These are phyloP conservation scores for Sclerotinia borealis DNA, from an alignment of 2,329 filamentous ascomycete species.

Conservation along the genomic window DNA sequence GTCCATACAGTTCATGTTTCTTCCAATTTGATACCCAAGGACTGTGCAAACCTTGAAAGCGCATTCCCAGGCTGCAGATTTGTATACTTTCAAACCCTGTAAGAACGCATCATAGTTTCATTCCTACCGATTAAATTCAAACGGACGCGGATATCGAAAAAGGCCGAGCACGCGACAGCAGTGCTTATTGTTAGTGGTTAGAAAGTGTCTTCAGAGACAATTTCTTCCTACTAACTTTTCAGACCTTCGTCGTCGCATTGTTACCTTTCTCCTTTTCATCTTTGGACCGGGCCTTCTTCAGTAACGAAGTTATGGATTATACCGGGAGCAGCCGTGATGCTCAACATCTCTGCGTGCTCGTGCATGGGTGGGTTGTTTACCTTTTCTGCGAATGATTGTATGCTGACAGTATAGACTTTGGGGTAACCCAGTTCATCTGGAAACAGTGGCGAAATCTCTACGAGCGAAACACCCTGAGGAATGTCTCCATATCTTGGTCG, in stretches of 20 bases:
- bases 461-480: slow-evolving; percentile 56
- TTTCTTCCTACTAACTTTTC: slow-evolving; percentile 32
- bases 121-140: background rate
- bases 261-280: slow-evolving; percentile 33
- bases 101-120: slow-evolving; percentile 4
- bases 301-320: slow-evolving; percentile 39
- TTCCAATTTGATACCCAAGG: background rate
- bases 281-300: slow-evolving; percentile 34
- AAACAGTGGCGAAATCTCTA: slow-evolving; percentile 59
- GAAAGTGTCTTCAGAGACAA: slow-evolving; percentile 36
- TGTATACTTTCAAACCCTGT: background rate
- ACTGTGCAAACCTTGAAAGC: background rate
- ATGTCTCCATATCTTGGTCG: slow-evolving; percentile 62
- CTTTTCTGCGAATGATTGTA: background rate
- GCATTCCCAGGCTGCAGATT: slow-evolving; percentile 9
- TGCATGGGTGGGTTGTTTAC: slow-evolving; percentile 50
- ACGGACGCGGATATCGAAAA: background rate
- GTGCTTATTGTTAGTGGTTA: slow-evolving; percentile 21
- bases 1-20: background rate
- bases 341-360: slow-evolving; percentile 69
- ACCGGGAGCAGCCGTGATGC: slow-evolving; percentile 48
- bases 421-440: slow-evolving; percentile 72
- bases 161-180: slow-evolving; percentile 4
- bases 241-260: slow-evolving; percentile 26
- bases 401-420: slow-evolving; percentile 50